Evolutionary conservation across 495 filamentous ascomycete genomes (phyloP).

Genomic region (Jackrogersella minutella): DNA sequence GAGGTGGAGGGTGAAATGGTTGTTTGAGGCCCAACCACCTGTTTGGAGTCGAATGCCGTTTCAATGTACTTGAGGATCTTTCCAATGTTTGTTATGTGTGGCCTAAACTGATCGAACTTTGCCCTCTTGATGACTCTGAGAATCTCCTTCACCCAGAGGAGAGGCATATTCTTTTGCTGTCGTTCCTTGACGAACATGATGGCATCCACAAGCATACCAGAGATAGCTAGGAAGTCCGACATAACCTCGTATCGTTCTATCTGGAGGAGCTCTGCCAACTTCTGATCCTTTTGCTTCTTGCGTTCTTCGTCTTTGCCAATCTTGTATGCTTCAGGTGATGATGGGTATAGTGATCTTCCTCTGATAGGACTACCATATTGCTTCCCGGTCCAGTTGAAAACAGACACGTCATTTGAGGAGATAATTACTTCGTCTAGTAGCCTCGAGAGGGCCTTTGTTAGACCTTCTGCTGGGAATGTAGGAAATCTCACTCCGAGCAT

Average conservation of each 20-base stretch:
- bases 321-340: conserved; percentile 43
- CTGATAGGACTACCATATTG: conserved; percentile 48
- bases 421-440: conserved; percentile 52
- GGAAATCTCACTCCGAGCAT: conserved; percentile 50
- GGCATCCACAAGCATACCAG: conserved; percentile 39
- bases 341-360: conserved; percentile 50
- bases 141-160: conserved; percentile 43
- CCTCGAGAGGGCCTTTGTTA: conserved; percentile 47
- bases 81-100: conserved; percentile 40
- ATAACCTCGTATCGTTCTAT: conserved; percentile 41
- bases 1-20: neutral
- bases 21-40: neutral
- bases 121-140: conserved; percentile 37
- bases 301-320: conserved; percentile 27
- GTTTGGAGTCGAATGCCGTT: conserved; percentile 17
- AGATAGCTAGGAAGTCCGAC: conserved; percentile 38
- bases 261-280: conserved; percentile 37
- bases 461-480: conserved; percentile 50
- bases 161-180: conserved; percentile 42
- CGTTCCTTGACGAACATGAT: conserved; percentile 46
- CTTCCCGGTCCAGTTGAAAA: conserved; percentile 54
- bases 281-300: conserved; percentile 40
- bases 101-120: conserved; percentile 38
- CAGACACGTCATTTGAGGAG: conserved; percentile 49
- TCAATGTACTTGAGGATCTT: conserved; percentile 47